Base-by-base conservation (phyloP, 140 eudicot species). In the Flaveria floridana region DNA sequence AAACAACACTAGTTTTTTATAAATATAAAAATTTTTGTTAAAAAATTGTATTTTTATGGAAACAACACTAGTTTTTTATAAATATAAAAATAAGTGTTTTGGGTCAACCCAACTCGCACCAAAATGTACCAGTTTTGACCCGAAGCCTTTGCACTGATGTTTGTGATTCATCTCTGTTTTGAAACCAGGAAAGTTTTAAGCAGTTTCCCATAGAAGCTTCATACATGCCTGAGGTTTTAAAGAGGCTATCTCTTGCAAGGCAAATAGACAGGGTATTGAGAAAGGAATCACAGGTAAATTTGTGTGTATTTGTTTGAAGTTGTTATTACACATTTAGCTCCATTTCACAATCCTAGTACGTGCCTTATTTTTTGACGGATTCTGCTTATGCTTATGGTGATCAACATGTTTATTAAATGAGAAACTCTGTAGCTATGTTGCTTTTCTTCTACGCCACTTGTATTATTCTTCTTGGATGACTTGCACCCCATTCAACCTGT, bases 161-260 rank as follows among this genome's bases (percentile, higher is more conserved):
- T 58, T 71, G 64, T 19, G 25, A 55, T 70, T 65, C 16, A 11
- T 81, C 18, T 74, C 51, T 71, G 66, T 64, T 72, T 78, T 8
- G 39, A 15, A 68, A 65, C 41, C 96, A 93, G 98, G 97, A 86
- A 79, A 85, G 87, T 79, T 89, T 90, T 76, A 81, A 76, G 78
- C 88, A 89, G 65, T 93, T 93, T 59, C 98, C 98, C 2, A 77
- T 88, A 69, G 88, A 90, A 52, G 48, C 80, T 71, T 88, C 97
- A 11, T 93, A 88, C 89, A 93, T 93, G 97, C 93, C 96, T 23
- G 97, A 86, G 85, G 86, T 93, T 69, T 63, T 76, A 75, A 93
- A 88, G 57, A 84, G 97, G 46, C 74, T 86, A 62, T 93, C 97
- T 62, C 88, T 93, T 78, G 97, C 98, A 14, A 89, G 90, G 6